phyloP scores from a whole-genome alignment of 495 filamentous ascomycete species.

The Xylaria longipes region DNA sequence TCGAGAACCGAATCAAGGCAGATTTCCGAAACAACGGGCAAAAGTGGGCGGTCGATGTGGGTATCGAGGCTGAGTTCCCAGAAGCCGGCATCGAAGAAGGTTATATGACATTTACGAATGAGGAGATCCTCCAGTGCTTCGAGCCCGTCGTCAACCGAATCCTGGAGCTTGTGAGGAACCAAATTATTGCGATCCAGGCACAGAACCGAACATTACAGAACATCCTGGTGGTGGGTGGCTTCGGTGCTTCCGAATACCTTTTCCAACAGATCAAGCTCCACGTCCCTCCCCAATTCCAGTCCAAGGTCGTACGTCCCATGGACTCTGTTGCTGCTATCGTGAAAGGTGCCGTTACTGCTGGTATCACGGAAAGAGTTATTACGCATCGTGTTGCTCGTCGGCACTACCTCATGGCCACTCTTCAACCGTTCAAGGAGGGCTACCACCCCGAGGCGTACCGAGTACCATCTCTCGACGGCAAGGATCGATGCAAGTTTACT shows the following conservation, averaged over 20 bases:
- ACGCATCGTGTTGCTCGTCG: constrained; percentile 97
- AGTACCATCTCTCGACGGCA: constrained; percentile 93
- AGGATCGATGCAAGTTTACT: constrained; percentile 98
- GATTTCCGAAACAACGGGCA: constrained; percentile 83
- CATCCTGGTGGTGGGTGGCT: constrained; percentile 75
- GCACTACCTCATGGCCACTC: constrained; percentile 98
- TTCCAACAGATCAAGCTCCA: constrained; percentile 86
- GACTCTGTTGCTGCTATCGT: constrained; percentile 79
- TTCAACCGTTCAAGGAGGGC: constrained; percentile 98
- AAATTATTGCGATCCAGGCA: constrained; percentile 80
- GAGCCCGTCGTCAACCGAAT: constrained; percentile 77
- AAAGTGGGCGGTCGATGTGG: constrained; percentile 79
- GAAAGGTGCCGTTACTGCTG: constrained; percentile 80
- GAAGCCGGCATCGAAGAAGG: constrained; percentile 79
- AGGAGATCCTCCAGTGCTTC: constrained; percentile 80
- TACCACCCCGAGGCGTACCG: constrained; percentile 98
- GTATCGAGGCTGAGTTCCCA: constrained; percentile 78
- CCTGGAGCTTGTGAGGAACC: constrained; percentile 74
- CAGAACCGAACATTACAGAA: constrained; percentile 76
- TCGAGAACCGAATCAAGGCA: constrained; percentile 79
- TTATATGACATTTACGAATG: constrained; percentile 84
- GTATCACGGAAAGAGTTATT: constrained; percentile 95
- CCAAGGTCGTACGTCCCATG: constrained; percentile 79
- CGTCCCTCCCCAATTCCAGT: constrained; percentile 79
- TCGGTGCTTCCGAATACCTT: constrained; percentile 77